These are phyloP conservation scores for Trichosanthes cucumerina DNA, from an alignment of 306 rosid species.

Conservation along the genomic window DNA sequence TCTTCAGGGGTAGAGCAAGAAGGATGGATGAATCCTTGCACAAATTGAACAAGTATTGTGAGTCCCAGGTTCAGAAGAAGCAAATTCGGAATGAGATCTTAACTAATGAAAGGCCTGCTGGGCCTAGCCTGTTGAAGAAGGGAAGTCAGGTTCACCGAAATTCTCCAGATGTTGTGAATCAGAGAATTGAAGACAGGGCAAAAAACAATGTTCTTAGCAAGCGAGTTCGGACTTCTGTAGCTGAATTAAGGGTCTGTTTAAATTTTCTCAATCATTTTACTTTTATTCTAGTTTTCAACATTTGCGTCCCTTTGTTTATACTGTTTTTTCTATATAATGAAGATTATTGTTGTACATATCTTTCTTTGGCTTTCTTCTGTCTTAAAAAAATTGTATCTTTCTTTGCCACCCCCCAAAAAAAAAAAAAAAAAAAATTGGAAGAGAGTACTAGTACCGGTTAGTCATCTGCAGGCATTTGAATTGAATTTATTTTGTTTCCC, in stretches of 20 bases:
- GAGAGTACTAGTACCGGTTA: not conserved
- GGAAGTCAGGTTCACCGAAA: slow-evolving; percentile 43
- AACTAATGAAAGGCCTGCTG: slow-evolving; percentile 48
- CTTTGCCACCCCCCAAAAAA: no score
- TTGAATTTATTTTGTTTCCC: not conserved
- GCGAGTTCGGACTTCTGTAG: slow-evolving; percentile 55
- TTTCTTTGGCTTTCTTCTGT: not conserved
- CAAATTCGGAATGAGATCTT: slow-evolving; percentile 50
- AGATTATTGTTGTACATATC: not conserved
- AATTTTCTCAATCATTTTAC: not conserved
- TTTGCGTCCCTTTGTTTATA: not conserved
- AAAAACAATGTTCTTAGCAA: slow-evolving; percentile 48
- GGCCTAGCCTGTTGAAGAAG: slow-evolving; percentile 39
- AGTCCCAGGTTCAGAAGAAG: slow-evolving; percentile 52
- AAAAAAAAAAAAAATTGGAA: no score
- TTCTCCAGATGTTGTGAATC: slow-evolving; percentile 42
- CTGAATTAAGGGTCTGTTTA: slow-evolving; percentile 55
- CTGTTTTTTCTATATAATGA: not conserved
- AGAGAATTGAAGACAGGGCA: slow-evolving; percentile 45
- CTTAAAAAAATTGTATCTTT: no score
- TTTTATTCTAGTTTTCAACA: not conserved
- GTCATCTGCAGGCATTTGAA: not conserved
- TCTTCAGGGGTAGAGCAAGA: slow-evolving; percentile 45
- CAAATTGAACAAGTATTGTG: slow-evolving; percentile 56
- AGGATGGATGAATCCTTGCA: slow-evolving; percentile 55